phyloP scores from a whole-genome alignment of 2,329 filamentous ascomycete genomes.

The Biscogniauxia mediterranea region DNA sequence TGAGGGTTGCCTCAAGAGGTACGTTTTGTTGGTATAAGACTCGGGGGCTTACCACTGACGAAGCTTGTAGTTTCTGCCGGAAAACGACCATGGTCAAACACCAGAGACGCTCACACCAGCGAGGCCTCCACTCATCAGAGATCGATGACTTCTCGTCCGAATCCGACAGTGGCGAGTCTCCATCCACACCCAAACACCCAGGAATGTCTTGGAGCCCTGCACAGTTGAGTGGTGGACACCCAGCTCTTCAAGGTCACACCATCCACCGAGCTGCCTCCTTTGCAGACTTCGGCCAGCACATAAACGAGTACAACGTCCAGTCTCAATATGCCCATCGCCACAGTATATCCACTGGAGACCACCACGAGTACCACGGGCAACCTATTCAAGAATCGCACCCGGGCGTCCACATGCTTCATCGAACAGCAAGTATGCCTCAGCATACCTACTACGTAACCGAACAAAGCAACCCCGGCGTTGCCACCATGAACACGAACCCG shows the following conservation, averaged over 20 bases:
- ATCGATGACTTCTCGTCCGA: conserved; percentile 55
- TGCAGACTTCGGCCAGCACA: conserved; percentile 52
- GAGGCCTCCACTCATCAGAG: conserved; percentile 55
- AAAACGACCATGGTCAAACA: conserved; percentile 72
- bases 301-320: conserved; percentile 44
- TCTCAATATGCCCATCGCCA: conserved; percentile 47
- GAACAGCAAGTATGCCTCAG: conserved; percentile 45
- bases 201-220: conserved; percentile 51
- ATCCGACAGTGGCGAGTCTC: conserved; percentile 57
- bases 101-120: conserved; percentile 60
- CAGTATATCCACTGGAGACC: conserved; percentile 42
- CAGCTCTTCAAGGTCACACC: conserved; percentile 36
- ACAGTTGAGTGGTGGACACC: conserved; percentile 40
- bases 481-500: conserved; percentile 56
- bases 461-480: conserved; percentile 60
- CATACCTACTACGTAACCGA: conserved; percentile 57
- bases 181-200: conserved; percentile 55
- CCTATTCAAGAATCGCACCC: conserved; percentile 45
- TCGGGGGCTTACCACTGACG: conserved; percentile 16
- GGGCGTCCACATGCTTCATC: conserved; percentile 47
- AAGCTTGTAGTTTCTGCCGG: conserved; percentile 59
- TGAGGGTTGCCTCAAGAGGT: conserved; percentile 63
- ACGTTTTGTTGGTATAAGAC: conserved; percentile 15
- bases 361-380: conserved; percentile 45
- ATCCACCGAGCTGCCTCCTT: conserved; percentile 55